A percentile compares a stretch with the other conserved stretches of the same genome.
Evolutionary conservation across 805 yeast species (phyloP).

Genomic region (Ogataea ramenticola): DNA sequence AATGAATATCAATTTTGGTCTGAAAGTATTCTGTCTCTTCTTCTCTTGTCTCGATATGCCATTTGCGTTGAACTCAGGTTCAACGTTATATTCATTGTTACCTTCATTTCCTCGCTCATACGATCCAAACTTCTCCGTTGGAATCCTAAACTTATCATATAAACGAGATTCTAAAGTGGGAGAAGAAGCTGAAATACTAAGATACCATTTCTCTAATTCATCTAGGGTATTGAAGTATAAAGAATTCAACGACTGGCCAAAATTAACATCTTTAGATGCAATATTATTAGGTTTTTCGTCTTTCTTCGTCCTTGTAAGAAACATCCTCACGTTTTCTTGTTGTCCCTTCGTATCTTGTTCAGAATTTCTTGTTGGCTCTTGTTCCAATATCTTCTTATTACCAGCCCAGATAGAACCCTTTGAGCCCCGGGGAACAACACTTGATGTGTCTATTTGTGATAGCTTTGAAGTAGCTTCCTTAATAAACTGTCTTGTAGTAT

Average conservation of each 20-base stretch:
- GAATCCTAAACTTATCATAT: constrained; percentile 9
- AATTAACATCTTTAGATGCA: too few species aligned
- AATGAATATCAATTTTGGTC: neutral
- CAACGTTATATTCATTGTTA: too few species aligned
- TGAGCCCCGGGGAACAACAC: too few species aligned
- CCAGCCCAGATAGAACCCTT: too few species aligned
- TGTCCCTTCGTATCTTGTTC: too few species aligned
- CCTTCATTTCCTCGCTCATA: constrained; percentile 7
- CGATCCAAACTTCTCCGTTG: constrained; percentile 7
- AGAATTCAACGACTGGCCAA: constrained; percentile 3
- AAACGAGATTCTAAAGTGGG: neutral
- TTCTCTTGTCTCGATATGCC: neutral
- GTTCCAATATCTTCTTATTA: too few species aligned
- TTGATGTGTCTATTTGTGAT: neutral
- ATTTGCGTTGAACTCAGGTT: neutral
- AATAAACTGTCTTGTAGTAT: neutral
- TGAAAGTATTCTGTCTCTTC: neutral
- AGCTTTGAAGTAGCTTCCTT: neutral
- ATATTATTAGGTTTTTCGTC: too few species aligned
- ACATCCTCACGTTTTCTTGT: too few species aligned
- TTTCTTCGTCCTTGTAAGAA: neutral
- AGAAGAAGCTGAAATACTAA: neutral
- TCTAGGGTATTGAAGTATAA: constrained; percentile 14
- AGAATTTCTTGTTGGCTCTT: too few species aligned
- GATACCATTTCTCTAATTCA: constrained; percentile 17